Conservation (phyloP, 805 yeast species). For the Metschnikowia cubensis region DNA sequence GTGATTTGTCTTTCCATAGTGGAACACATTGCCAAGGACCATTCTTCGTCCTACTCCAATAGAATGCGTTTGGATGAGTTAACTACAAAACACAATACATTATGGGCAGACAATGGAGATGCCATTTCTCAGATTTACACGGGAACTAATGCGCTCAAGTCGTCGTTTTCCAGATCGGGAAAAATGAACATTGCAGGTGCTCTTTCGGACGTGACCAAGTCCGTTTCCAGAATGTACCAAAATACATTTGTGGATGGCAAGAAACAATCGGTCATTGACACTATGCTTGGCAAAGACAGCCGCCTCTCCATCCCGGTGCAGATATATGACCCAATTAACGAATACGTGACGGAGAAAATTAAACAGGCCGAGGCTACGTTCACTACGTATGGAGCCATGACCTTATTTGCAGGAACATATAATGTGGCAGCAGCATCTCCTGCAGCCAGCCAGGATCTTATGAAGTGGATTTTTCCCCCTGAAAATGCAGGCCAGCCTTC, state of each 20-base stretch:
- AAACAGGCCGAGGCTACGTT: slow-evolving; percentile 47
- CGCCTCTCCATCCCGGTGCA: slow-evolving; percentile 61
- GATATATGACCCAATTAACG: slow-evolving; percentile 84
- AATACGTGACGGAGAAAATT: slow-evolving; percentile 69
- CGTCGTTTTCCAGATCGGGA: slow-evolving; percentile 91
- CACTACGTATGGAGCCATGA: slow-evolving; percentile 56
- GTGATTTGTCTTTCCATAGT: slow-evolving; percentile 72
- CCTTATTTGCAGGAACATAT: slow-evolving; percentile 77
- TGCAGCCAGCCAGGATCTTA: slow-evolving; percentile 50
- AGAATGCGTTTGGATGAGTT: slow-evolving; percentile 13
- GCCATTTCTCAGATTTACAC: slow-evolving; percentile 59
- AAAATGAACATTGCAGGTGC: slow-evolving; percentile 97
- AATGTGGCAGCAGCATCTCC: slow-evolving; percentile 74
- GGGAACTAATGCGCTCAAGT: slow-evolving; percentile 81
- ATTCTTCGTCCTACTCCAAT: not conserved
- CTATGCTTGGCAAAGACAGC: slow-evolving; percentile 75
- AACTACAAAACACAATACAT: slow-evolving; percentile 13
- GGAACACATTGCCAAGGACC: slow-evolving; percentile 26
- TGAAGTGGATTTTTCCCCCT: slow-evolving; percentile 78
- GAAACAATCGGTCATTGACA: slow-evolving; percentile 86
- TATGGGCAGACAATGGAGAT: slow-evolving; percentile 72
- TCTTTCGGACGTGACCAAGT: slow-evolving; percentile 92
- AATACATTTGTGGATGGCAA: slow-evolving; percentile 92
- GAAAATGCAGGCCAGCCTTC: slow-evolving; percentile 37
- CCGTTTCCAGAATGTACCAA: slow-evolving; percentile 91